A percentile compares a stretch with the other conserved stretches of the same genome.
These are phyloP conservation scores for Phanerochaete carnosa DNA, from an alignment of 768 basidiomycete genomes.

Conservation along the genomic window DNA sequence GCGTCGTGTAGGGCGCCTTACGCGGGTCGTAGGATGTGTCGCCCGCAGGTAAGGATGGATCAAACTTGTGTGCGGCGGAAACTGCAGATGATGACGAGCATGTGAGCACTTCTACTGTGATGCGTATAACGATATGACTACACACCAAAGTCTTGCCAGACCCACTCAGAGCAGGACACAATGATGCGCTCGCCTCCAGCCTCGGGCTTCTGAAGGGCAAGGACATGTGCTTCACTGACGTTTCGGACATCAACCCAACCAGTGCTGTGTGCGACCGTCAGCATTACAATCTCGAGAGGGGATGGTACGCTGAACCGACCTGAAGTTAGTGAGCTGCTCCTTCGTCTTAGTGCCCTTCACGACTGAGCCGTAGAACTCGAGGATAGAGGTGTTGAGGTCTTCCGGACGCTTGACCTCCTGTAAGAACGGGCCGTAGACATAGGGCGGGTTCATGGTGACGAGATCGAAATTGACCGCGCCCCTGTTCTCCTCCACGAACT, in stretches of 20 bases:
- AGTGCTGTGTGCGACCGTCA: constrained; percentile 1
- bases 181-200: constrained; percentile 38
- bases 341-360: constrained; percentile 17
- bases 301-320: constrained; percentile 4
- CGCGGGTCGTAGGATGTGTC: constrained; percentile 15
- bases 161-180: constrained; percentile 12
- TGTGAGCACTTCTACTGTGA: not conserved
- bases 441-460: constrained; percentile 51
- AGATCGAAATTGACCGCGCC: constrained; percentile 45
- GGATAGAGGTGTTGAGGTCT: constrained; percentile 33
- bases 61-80: constrained; percentile 4
- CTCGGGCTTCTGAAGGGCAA: constrained; percentile 18
- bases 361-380: constrained; percentile 21
- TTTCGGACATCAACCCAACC: constrained; percentile 21
- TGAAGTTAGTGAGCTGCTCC: constrained; percentile 12
- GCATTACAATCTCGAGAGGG: not conserved
- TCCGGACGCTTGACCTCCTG: constrained; percentile 35
- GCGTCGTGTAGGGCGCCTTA: constrained; percentile 17
- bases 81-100: constrained; percentile 10
- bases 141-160: constrained; percentile 18
- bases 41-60: constrained; percentile 4
- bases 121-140: not conserved
- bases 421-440: constrained; percentile 19
- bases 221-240: constrained; percentile 16
- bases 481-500: constrained; percentile 40